These are phyloP conservation scores for Apophysomyces elegans DNA, from an alignment of 371 early-diverging fungal species.

Conservation along the genomic window DNA sequence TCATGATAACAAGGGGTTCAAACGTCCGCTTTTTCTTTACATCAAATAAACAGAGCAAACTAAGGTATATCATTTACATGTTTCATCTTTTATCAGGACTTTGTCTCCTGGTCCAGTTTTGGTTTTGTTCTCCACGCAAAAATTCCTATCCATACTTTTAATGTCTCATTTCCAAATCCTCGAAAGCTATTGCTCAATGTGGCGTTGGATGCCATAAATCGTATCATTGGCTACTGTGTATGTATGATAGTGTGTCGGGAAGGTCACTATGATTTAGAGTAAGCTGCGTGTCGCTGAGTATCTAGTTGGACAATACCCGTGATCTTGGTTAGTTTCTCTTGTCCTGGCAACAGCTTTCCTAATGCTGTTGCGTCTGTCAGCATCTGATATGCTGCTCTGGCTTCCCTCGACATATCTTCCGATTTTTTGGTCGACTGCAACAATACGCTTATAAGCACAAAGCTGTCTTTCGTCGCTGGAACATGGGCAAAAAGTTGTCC, in stretches of 20 bases:
- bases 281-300: background rate
- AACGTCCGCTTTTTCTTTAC: slow-evolving; percentile 17
- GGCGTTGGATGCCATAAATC: slow-evolving; percentile 36
- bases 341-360: slow-evolving; percentile 18
- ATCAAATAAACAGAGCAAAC: slow-evolving; percentile 13
- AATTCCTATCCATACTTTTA: too few relatives aligned
- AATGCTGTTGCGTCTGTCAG: slow-evolving; percentile 21
- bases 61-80: too few relatives aligned
- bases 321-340: slow-evolving; percentile 29
- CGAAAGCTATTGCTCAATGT: background rate
- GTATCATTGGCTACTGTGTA: slow-evolving; percentile 38
- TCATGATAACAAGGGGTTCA: slow-evolving; percentile 29
- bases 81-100: too few relatives aligned
- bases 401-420: slow-evolving; percentile 10
- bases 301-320: slow-evolving; percentile 21
- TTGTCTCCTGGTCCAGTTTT: too few relatives aligned
- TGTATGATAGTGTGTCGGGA: slow-evolving; percentile 29
- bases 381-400: slow-evolving; percentile 29
- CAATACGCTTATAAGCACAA: background rate
- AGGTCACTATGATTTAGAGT: slow-evolving; percentile 23
- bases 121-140: too few relatives aligned
- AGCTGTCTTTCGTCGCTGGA: background rate
- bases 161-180: background rate
- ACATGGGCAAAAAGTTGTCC: background rate
- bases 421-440: slow-evolving; percentile 2